phyloP scores from a whole-genome alignment of 768 basidiomycete genomes.

The Sutorius australiensis region DNA sequence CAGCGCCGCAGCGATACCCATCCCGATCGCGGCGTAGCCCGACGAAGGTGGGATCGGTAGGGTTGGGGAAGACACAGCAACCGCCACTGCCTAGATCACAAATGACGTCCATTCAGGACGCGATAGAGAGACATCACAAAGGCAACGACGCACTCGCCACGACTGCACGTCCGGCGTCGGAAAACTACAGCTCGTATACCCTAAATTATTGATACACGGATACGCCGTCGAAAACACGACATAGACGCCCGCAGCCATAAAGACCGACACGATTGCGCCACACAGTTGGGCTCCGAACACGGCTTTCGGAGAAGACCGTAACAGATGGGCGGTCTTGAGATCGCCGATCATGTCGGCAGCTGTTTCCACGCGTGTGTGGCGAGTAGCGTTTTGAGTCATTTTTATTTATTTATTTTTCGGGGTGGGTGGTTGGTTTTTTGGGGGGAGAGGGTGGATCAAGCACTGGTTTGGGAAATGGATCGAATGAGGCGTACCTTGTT shows the following conservation, averaged over 20 bases:
- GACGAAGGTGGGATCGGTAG: slow-evolving; percentile 47
- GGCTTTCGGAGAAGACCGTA: slow-evolving; percentile 58
- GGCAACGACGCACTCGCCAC: slow-evolving; percentile 14
- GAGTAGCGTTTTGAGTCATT: no score
- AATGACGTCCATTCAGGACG: not conserved
- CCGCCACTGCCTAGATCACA: slow-evolving; percentile 11
- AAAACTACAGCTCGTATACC: slow-evolving; percentile 18
- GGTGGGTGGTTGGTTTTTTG: not conserved
- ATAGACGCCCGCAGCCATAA: slow-evolving; percentile 56
- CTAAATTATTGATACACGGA: slow-evolving; percentile 47
- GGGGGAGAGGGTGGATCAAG: not conserved
- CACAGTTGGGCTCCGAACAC: slow-evolving; percentile 59
- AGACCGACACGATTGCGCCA: slow-evolving; percentile 57
- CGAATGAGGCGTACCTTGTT: slow-evolving; percentile 18
- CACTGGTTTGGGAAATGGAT: not conserved
- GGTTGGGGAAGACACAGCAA: slow-evolving; percentile 22
- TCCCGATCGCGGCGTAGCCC: slow-evolving; percentile 55
- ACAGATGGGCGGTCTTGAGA: slow-evolving; percentile 66
- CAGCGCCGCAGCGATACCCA: slow-evolving; percentile 43
- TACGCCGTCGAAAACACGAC: slow-evolving; percentile 60
- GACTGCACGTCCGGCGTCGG: slow-evolving; percentile 25
- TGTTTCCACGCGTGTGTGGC: not conserved
- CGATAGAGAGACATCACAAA: not conserved
- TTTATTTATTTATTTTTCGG: no score
- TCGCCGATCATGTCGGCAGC: slow-evolving; percentile 65